Conservation (phyloP, 23 red algal genomes). For the Chondrus crispus region DNA sequence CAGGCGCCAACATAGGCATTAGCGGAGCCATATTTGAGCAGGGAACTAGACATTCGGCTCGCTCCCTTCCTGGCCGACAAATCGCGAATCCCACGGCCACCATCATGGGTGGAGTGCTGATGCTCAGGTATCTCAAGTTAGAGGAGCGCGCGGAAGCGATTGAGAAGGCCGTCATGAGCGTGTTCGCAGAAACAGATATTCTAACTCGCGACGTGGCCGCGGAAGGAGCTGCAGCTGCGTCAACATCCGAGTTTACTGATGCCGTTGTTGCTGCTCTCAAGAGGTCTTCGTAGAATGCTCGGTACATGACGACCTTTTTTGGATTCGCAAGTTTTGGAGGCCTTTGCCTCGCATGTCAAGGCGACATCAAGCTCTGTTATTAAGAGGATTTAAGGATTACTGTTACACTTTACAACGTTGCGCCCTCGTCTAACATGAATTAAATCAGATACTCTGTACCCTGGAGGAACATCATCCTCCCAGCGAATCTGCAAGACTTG, state of each 20-base stretch:
- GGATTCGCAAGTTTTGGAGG: no score
- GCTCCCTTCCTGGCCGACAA: constrained; percentile 72
- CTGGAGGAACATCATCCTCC: no score
- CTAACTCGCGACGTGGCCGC: constrained; percentile 70
- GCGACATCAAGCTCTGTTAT: no score
- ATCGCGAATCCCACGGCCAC: constrained; percentile 92
- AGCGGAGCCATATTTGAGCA: constrained; percentile 91
- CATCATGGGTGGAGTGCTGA: constrained; percentile 82
- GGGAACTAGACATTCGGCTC: constrained; percentile 80
- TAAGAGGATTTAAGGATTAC: no score
- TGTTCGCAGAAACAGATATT: constrained; percentile 33
- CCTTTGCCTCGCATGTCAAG: no score
- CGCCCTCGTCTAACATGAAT: no score
- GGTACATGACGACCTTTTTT: no score
- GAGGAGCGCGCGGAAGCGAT: constrained; percentile 75
- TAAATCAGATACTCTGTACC: no score
- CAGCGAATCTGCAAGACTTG: background rate
- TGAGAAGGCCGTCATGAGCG: constrained; percentile 71
- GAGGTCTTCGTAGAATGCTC: no score
- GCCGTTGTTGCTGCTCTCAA: constrained; percentile 80
- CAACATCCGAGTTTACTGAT: constrained; percentile 73
- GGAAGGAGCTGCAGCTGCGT: constrained; percentile 39
- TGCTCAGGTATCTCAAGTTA: constrained; percentile 87
- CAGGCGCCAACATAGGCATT: constrained; percentile 84
- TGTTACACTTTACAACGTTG: no score